Evolutionary conservation across 1,284 basidiomycete species (phyloP), one percentile per base, ranked within the genome.

Genomic region (Psilocybe mexicana): DNA sequence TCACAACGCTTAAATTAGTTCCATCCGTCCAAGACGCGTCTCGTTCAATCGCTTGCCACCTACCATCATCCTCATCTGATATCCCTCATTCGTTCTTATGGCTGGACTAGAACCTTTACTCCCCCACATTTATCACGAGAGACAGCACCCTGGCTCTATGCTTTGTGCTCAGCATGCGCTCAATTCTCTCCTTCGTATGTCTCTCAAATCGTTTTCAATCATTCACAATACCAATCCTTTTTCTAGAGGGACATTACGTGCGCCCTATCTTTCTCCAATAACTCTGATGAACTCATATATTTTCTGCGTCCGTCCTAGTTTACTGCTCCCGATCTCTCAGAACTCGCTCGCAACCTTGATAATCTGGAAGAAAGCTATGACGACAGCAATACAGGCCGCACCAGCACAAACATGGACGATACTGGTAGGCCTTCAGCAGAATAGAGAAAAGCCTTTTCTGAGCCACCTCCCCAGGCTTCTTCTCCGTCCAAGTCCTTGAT

Each of bases 141-240:
- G 72, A 61, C 90, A 93, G 72, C 82, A 92, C 69, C 63, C 74
- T 57, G 90, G 90, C 23, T 91, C 90, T 2, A 90, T 90, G 84
- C 81, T 93, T 44, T 93, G 92, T 69, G 91, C 90, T n/a, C 91
- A 93, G 67, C 90, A 93, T 73, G 90, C 91, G 11, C 76, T 93
- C 35, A 93, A 93, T 69, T 82, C 84, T 12, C 76, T 93, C n/a
- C 76, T 93, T 42, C 90, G 90, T 92, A 65, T 66, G 85, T 79
- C 25, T 46, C 52, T 45, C 49, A 26, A 55, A 23, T 51, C 40
- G 52, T 54, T 7, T 28, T 52, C 14, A 6, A 33, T 12, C 52
- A 43, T 48, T 24, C 40, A 44, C 26, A 51, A 52, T 44, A 55
- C 50, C 48, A 47, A 48, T 30, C 46, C n/a, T 61, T 50, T 45